Evolutionary conservation across 2,329 filamentous ascomycete genomes (phyloP).

Genomic region (Phialophora tarda): DNA sequence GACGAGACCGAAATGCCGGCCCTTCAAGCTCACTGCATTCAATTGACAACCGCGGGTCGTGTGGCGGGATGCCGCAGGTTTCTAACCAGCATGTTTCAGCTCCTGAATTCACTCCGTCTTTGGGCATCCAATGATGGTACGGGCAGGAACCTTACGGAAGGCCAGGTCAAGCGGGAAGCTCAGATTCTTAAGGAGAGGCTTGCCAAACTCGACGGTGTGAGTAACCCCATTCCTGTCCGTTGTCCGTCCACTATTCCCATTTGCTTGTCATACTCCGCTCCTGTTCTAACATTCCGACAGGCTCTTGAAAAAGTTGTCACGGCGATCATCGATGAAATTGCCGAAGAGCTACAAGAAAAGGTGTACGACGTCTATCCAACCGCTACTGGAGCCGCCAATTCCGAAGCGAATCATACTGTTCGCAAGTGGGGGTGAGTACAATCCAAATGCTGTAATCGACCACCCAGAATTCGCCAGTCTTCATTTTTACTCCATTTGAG

Average conservation of each 20-base stretch:
- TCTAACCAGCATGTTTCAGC: constrained; percentile 57
- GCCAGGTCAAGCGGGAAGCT: constrained; percentile 48
- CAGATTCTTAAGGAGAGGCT: constrained; percentile 50
- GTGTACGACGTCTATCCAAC: neutral
- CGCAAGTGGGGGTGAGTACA: constrained; percentile 47
- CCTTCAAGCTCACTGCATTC: constrained; percentile 64
- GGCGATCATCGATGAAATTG: neutral
- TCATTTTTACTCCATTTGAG: neutral
- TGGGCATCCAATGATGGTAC: constrained; percentile 56
- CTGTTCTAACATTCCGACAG: constrained; percentile 1
- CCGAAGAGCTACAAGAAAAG: constrained; percentile 4
- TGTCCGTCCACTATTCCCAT: neutral
- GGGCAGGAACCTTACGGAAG: constrained; percentile 49
- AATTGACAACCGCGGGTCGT: constrained; percentile 60
- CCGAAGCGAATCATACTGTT: neutral
- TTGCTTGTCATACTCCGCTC: neutral
- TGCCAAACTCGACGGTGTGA: constrained; percentile 50
- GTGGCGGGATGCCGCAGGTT: constrained; percentile 55
- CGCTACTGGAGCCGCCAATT: constrained; percentile 1
- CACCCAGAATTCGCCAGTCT: neutral
- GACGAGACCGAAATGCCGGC: constrained; percentile 66
- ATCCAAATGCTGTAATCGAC: neutral
- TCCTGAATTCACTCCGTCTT: constrained; percentile 60
- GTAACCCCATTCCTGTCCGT: constrained; percentile 21
- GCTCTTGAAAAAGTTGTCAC: constrained; percentile 1